A percentile compares a stretch with the other conserved stretches of the same genome.
Evolutionary conservation across 345 rosid species (phyloP).

Genomic region (Eucalyptus victrix): DNA sequence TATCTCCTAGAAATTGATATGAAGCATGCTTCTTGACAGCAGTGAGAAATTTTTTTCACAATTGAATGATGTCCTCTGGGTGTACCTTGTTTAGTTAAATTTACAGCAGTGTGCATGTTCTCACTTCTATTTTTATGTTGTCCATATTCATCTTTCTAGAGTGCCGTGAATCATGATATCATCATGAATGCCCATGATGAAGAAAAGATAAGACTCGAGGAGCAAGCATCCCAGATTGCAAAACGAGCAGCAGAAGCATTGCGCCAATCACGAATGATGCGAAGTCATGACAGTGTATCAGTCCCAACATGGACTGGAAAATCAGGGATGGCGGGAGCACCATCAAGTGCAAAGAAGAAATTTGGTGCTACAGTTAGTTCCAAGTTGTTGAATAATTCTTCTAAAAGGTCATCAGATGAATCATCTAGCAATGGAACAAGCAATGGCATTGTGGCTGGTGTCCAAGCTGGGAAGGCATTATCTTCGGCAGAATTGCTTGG

Average conservation of each 20-base stretch:
- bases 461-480: slow-evolving; percentile 71
- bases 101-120: not conserved
- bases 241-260: slow-evolving; percentile 93
- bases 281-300: slow-evolving; percentile 66
- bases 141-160: slow-evolving; percentile 19
- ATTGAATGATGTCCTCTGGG: not conserved
- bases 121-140: not conserved
- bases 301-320: slow-evolving; percentile 96
- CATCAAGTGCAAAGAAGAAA: slow-evolving; percentile 50
- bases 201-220: slow-evolving; percentile 82
- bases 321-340: slow-evolving; percentile 91
- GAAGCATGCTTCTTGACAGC: not conserved
- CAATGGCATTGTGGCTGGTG: slow-evolving; percentile 54
- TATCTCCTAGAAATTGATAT: not conserved
- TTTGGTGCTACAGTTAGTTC: slow-evolving; percentile 65
- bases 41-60: not conserved
- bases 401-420: slow-evolving; percentile 15
- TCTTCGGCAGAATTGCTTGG: slow-evolving; percentile 79
- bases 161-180: slow-evolving; percentile 86
- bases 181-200: slow-evolving; percentile 65
- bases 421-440: slow-evolving; percentile 18
- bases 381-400: slow-evolving; percentile 11
- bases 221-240: slow-evolving; percentile 86
- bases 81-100: not conserved
- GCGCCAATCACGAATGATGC: slow-evolving; percentile 75